A percentile compares a stretch with the other conserved stretches of the same genome.
Evolutionary conservation across 805 yeast genomes (phyloP).

Genomic region (Ogataea corticis): DNA sequence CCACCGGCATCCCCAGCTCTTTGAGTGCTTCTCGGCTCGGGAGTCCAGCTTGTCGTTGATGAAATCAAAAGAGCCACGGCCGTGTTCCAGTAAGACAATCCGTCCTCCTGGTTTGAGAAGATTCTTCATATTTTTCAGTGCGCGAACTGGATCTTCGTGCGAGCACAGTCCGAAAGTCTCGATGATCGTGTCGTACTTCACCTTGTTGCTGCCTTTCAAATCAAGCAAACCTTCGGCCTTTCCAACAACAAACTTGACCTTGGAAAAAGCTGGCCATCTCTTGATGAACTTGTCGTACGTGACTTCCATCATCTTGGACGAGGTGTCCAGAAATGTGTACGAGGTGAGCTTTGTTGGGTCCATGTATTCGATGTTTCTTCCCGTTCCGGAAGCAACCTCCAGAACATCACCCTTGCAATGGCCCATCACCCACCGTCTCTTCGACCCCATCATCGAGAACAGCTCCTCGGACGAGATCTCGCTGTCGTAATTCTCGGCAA

Average conservation of each 20-base stretch:
- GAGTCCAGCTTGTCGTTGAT: constrained; percentile 80
- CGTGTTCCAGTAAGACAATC: constrained; percentile 87
- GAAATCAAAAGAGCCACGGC: constrained; percentile 77
- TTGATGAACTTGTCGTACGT: constrained; percentile 72
- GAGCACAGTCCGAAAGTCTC: constrained; percentile 97
- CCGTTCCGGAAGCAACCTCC: constrained; percentile 96
- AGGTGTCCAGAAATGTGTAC: constrained; percentile 83
- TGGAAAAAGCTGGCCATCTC: constrained; percentile 61
- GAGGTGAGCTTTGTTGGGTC: constrained; percentile 61
- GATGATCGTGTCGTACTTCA: constrained; percentile 85
- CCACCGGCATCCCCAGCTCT: constrained; percentile 98
- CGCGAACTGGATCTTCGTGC: constrained; percentile 87
- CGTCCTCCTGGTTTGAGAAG: constrained; percentile 88
- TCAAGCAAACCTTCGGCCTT: constrained; percentile 78
- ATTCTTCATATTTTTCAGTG: constrained; percentile 69
- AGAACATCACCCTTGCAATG: constrained; percentile 84
- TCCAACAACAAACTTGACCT: constrained; percentile 87
- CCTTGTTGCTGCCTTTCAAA: constrained; percentile 36
- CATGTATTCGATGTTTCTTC: constrained; percentile 81
- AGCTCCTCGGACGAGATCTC: constrained; percentile 77
- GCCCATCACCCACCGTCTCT: constrained; percentile 77
- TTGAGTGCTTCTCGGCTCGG: constrained; percentile 78
- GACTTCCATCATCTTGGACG: constrained; percentile 80
- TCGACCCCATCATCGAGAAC: constrained; percentile 57
- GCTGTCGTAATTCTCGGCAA: constrained; percentile 79